These are phyloP conservation scores for Lasiodiplodia citricola DNA, from an alignment of 2,329 filamentous ascomycete species.

Conservation along the genomic window DNA sequence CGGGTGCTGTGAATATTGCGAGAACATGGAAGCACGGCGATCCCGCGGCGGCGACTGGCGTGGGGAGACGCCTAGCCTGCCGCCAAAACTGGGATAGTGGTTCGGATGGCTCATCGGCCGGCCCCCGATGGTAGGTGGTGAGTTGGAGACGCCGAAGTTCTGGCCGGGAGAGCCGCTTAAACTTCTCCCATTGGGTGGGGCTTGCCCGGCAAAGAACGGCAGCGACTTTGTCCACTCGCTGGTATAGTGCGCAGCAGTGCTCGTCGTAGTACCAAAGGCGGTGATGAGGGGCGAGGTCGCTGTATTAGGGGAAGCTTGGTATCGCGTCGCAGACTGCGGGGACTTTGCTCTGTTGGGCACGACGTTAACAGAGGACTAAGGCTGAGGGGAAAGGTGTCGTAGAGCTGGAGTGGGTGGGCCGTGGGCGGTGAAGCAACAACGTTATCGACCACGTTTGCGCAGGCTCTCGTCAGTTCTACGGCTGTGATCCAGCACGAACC, in stretches of 20 bases:
- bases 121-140: conserved; percentile 38
- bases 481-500: neutral
- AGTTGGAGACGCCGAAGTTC: conserved; percentile 44
- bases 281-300: conserved; percentile 46
- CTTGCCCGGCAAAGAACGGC: conserved; percentile 49
- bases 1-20: conserved; percentile 58
- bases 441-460: conserved; percentile 12
- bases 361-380: conserved; percentile 13
- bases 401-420: conserved; percentile 4
- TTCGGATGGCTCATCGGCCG: conserved; percentile 54
- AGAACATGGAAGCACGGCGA: conserved; percentile 60
- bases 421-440: conserved; percentile 12
- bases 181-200: conserved; percentile 47
- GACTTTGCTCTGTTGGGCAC: conserved; percentile 42
- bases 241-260: conserved; percentile 44
- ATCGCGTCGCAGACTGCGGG: conserved; percentile 40
- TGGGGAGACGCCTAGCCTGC: conserved; percentile 41
- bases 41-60: conserved; percentile 42
- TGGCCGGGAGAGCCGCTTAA: conserved; percentile 50
- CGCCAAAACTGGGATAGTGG: conserved; percentile 50
- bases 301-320: conserved; percentile 44
- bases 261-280: conserved; percentile 45
- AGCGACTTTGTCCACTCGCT: conserved; percentile 55
- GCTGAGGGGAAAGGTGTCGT: neutral
- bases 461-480: neutral